A percentile compares a stretch with the other conserved stretches of the same genome.
These are phyloP conservation scores for Paxillus ammoniavirescens DNA, from an alignment of 768 basidiomycete genomes.

Conservation along the genomic window DNA sequence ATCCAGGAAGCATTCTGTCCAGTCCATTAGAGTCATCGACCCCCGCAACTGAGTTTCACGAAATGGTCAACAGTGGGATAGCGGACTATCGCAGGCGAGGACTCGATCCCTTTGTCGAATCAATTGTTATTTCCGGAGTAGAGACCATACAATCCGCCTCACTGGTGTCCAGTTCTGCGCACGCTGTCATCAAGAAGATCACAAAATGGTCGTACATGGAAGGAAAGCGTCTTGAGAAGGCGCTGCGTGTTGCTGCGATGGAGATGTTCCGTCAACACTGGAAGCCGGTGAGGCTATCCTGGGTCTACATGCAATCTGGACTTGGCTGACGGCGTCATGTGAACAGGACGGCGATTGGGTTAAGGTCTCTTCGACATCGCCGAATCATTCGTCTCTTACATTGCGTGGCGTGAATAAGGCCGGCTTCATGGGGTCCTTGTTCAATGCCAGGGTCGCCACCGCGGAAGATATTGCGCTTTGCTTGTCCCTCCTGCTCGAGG, in stretches of 20 bases:
- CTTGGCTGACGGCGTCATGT: background rate
- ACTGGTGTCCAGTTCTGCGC: conserved; percentile 1
- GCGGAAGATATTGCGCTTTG: conserved; percentile 32
- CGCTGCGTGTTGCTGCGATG: conserved; percentile 6
- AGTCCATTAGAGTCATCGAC: background rate
- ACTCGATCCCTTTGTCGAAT: background rate
- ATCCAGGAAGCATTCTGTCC: conserved; percentile 11
- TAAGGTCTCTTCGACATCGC: background rate
- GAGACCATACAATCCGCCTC: conserved; percentile 1
- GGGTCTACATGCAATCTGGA: background rate
- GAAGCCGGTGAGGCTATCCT: conserved; percentile 5
- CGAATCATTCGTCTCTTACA: conserved; percentile 5
- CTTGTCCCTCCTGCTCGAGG: conserved; percentile 22
- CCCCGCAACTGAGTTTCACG: conserved; percentile 9
- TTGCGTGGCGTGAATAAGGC: conserved; percentile 29
- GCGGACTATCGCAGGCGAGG: background rate
- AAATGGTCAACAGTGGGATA: conserved; percentile 3
- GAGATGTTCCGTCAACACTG: conserved; percentile 11
- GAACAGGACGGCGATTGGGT: conserved; percentile 16
- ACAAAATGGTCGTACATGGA: background rate
- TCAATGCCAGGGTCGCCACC: conserved; percentile 18
- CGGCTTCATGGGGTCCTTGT: conserved; percentile 33
- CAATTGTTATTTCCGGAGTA: conserved; percentile 3
- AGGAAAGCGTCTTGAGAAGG: conserved; percentile 1
- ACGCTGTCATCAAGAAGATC: conserved; percentile 3